Evolutionary conservation across 495 filamentous ascomycete genomes (phyloP).

Genomic region (Immersiella caudata): DNA sequence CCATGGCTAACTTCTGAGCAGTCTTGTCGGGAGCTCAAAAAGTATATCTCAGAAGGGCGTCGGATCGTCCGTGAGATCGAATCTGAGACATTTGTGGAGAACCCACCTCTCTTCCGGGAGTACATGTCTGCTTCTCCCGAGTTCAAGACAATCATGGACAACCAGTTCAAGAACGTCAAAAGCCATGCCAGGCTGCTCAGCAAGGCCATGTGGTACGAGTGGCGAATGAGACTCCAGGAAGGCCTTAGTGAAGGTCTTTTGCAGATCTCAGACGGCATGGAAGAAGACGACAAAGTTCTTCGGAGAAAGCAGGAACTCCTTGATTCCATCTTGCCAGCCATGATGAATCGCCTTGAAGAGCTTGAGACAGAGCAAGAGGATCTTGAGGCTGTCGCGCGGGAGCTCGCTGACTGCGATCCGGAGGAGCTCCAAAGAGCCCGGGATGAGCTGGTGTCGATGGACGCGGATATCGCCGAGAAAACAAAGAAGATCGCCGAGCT

Average conservation of each 20-base stretch:
- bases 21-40: constrained; percentile 92
- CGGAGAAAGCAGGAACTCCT: constrained; percentile 68
- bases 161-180: constrained; percentile 95
- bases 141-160: constrained; percentile 84
- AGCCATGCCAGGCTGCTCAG: constrained; percentile 85
- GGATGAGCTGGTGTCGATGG: constrained; percentile 62
- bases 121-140: constrained; percentile 88
- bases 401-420: constrained; percentile 77
- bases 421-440: constrained; percentile 72
- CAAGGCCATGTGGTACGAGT: constrained; percentile 96
- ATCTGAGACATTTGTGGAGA: constrained; percentile 79
- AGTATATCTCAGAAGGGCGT: constrained; percentile 88
- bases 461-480: constrained; percentile 70
- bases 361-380: constrained; percentile 64
- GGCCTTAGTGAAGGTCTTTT: constrained; percentile 78
- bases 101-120: constrained; percentile 87
- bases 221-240: constrained; percentile 89
- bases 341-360: constrained; percentile 59
- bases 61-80: constrained; percentile 88
- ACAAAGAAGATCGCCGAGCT: constrained; percentile 65
- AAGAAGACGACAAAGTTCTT: constrained; percentile 70
- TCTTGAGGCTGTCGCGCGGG: constrained; percentile 70
- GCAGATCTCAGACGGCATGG: constrained; percentile 74
- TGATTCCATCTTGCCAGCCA: constrained; percentile 62
- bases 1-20: constrained; percentile 45